phyloP scores from a whole-genome alignment of 441 rosid species.

The Heliophila coronopifolia region DNA sequence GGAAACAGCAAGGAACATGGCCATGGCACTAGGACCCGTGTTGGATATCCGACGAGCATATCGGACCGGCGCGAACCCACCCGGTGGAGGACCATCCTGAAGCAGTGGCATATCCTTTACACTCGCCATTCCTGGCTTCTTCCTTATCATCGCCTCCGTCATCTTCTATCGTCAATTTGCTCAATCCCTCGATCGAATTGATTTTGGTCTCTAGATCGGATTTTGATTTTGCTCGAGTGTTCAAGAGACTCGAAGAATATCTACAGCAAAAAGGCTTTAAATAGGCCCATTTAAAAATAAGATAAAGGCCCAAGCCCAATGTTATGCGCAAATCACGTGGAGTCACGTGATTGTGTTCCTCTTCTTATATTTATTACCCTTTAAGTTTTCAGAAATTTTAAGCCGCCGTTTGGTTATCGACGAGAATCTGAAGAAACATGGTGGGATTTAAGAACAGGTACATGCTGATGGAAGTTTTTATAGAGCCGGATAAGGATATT shows the following conservation, averaged over 20 bases:
- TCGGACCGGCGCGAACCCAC: conserved; percentile 83
- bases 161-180: conserved; percentile 33
- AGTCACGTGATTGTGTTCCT: conserved; percentile 4
- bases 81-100: conserved; percentile 97
- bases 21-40: conserved; percentile 85
- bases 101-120: conserved; percentile 92
- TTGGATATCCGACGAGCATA: conserved; percentile 90
- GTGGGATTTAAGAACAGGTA: conserved; percentile 77
- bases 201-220: conserved; percentile 11
- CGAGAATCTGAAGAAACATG: conserved; percentile 32
- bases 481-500: conserved; percentile 64
- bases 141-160: conserved; percentile 94
- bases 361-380: neutral
- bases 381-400: neutral
- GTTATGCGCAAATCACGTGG: neutral
- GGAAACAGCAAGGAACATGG: conserved; percentile 67
- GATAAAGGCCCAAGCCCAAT: neutral
- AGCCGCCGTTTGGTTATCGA: conserved; percentile 16
- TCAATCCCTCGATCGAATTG: conserved; percentile 9
- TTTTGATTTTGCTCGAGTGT: conserved; percentile 9
- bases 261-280: no score
- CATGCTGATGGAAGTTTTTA: conserved; percentile 63
- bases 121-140: conserved; percentile 94
- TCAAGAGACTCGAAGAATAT: conserved; percentile 6
- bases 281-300: no score